Conservation (phyloP, 306 rosid genomes). For the Castanea mollissima region DNA sequence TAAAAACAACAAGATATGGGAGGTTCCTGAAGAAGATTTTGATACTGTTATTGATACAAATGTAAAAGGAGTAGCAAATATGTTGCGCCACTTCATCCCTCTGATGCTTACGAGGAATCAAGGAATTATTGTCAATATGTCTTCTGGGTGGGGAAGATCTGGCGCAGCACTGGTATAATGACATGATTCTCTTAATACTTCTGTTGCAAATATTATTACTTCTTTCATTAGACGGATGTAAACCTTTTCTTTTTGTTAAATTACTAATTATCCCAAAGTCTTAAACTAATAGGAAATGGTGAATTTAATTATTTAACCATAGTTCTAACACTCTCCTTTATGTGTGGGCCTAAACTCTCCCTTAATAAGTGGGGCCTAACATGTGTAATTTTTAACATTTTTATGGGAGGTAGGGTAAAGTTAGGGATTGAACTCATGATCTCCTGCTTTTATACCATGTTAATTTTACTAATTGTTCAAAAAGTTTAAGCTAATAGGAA, state of each 20-base stretch:
- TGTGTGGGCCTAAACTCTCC: too few relatives aligned
- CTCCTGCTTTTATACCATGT: too few relatives aligned
- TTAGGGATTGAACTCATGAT: too few relatives aligned
- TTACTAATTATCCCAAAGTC: too few relatives aligned
- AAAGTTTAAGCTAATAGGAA: too few relatives aligned
- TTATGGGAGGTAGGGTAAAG: too few relatives aligned
- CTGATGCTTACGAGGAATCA: constrained; percentile 47
- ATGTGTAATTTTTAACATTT: too few relatives aligned
- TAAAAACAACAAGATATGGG: constrained; percentile 82
- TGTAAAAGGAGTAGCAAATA: constrained; percentile 70
- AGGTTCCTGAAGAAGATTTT: constrained; percentile 73
- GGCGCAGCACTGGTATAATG: constrained; percentile 73
- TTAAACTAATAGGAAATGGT: too few relatives aligned
- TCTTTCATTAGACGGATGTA: not conserved
- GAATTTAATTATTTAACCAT: too few relatives aligned
- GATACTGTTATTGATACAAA: constrained; percentile 72
- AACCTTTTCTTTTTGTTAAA: not conserved
- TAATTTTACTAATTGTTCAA: not conserved
- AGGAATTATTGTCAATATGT: constrained; percentile 78
- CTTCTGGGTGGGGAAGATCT: constrained; percentile 98
- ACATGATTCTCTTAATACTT: not conserved
- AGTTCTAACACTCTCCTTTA: too few relatives aligned
- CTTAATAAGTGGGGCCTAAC: too few relatives aligned
- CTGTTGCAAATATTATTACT: not conserved
- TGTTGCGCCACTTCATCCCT: constrained; percentile 83